Base-by-base conservation (phyloP, 805 yeast species). In the Candida koratica region DNA sequence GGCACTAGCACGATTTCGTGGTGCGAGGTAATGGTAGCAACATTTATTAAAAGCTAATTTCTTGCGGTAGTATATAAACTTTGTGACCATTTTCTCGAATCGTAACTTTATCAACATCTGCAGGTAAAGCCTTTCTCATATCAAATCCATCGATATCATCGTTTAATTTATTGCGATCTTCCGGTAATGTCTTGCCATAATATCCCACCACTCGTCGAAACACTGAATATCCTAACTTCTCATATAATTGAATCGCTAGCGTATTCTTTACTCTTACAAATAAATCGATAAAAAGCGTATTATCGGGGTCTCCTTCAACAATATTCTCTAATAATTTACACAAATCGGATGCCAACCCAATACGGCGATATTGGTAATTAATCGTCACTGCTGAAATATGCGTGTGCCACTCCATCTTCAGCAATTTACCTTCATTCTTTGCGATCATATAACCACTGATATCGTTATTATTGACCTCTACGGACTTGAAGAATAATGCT, bases 341-440 rank as follows among this genome's bases (percentile, higher is more conserved):
- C 27, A 93, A 65, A 41, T 75, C 73, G 6, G 88, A 76, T 1
- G 97, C 98, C 25, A 93, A 64, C 1, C 96, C 95, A 11, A 90
- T 69, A 42, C 97, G 65, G 36, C 99, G 64, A 56, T 82, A 90
- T 35, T 77, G 80, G 9, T 85, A 81, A 41, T 83, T 82, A 1
- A 93, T 83, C 0, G 97, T 88, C 3, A 93, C 96, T 0, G 98
- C 97, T 0, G 97, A 87, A 33, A 93, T 88, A 57, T 93, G 99
- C 1, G 95, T 77, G 53, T 93, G 99, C 96, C 97, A 90, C 41
- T 88, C 93, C 31, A 71, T 76, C 4, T 72, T 77, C 24, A 67
- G 42, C 25, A 66, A 38, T 33, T 61, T 67, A 0, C 98, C 98
- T 56, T 93, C 98, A 1, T 95, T 81, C 57, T 93, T 93, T n/a